Base-by-base conservation (phyloP, 2,329 filamentous ascomycete species). In the Rhinocladiella mackenziei region DNA sequence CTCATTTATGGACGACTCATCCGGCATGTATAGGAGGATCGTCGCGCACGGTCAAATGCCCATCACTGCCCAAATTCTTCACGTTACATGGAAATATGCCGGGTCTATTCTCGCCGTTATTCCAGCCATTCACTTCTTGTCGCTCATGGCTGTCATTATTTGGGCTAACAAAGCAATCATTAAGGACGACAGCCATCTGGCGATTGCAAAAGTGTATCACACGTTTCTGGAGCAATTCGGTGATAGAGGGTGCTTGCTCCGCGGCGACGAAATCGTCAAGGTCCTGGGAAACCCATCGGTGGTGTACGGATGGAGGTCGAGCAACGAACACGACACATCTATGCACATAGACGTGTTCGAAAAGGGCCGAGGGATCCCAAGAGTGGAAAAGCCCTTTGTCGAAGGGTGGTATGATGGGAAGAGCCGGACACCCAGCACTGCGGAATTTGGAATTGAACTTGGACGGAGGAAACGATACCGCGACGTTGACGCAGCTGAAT, bases 11-110 rank as follows among this genome's bases (percentile, higher is more conserved):
- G 50, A 55, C 39, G 30, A 40, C 18, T 43, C 41, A 13, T 10
- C 19, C 17, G 34, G 22, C 9, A 36, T 39, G 36, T 34, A 30
- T 13, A 29, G 52, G 11, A 36, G 37, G 15, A 48, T 94, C 73
- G 60, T 91, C 95, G 32, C 85, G 87, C 9, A 85, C 72, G 51
- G 88, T 94, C 14, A 91, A 96, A 1, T 88, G 85, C 85, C 89
- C 94, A 28, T 78, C 75, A 4, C 88, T 86, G 10, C 69, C 71
- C 65, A 97, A 89, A 59, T 96, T 95, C 49, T 89, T 81, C 55
- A 97, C 96, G 65, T 98, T 96, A 65, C 42, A 9, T 55, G 52
- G 52, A 37, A 35, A 20, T 55, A 44, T 23, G 50, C 52, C 11
- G 50, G 42, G 9, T 3, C 47, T 2, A 48, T 55, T n/a, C 39